A percentile compares a stretch with the other conserved stretches of the same genome.
Evolutionary conservation across 768 basidiomycete species (phyloP).

Genomic region (Mycena amicta): DNA sequence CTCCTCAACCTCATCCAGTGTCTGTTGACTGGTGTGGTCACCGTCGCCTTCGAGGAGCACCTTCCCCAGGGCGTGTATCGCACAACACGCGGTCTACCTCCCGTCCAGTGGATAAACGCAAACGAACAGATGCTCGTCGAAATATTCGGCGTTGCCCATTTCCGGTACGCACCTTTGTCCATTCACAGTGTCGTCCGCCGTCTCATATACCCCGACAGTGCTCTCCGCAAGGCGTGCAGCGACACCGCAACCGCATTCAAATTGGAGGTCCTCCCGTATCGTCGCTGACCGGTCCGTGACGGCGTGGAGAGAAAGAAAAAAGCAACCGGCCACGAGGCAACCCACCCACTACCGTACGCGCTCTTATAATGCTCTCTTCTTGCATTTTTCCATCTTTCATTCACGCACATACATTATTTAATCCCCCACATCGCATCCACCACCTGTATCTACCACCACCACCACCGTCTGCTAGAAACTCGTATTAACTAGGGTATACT

Average conservation of each 20-base stretch:
- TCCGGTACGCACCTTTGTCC: conserved; percentile 34
- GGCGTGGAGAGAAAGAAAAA: conserved; percentile 16
- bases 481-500: conserved; percentile 12
- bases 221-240: conserved; percentile 71
- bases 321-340: conserved; percentile 29
- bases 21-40: conserved; percentile 71
- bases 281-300: conserved; percentile 31
- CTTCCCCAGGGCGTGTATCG: conserved; percentile 70
- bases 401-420: conserved; percentile 27
- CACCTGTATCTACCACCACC: conserved; percentile 17
- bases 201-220: conserved; percentile 22
- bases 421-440: conserved; percentile 13
- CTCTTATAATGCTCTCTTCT: conserved; percentile 32
- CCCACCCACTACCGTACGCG: conserved; percentile 22
- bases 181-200: neutral
- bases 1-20: conserved; percentile 71
- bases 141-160: conserved; percentile 75
- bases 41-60: conserved; percentile 74
- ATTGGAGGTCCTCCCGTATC: conserved; percentile 60
- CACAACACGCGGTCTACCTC: conserved; percentile 77
- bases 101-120: conserved; percentile 73
- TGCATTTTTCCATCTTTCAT: conserved; percentile 26
- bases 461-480: conserved; percentile 27
- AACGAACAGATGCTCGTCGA: conserved; percentile 70
- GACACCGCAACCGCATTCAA: conserved; percentile 75